Percentiles rank a stretch among this genome's conserved stretches.
These are phyloP conservation scores for Petrea volubilis DNA, from an alignment of 257 asterid genomes.

Conservation along the genomic window DNA sequence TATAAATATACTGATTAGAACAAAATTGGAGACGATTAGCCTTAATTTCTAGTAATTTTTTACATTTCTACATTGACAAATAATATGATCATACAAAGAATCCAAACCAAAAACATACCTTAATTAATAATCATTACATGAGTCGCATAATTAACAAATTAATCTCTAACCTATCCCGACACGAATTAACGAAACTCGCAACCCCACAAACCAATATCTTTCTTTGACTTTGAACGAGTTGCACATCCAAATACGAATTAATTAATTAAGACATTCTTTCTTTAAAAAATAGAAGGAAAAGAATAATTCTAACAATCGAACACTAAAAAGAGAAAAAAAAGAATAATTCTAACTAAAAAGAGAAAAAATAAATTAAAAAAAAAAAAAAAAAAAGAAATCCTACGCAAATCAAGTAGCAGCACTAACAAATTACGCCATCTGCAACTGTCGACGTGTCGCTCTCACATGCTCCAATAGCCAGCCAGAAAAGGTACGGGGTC, in stretches of 20 bases:
- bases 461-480: constrained; percentile 10
- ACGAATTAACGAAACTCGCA: not conserved
- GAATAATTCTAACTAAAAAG: no score
- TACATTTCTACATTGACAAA: not conserved
- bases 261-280: not conserved
- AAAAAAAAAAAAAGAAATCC: no score
- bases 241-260: not conserved
- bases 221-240: not conserved
- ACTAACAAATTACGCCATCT: constrained; percentile 16
- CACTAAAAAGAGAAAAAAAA: no score
- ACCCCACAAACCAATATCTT: not conserved
- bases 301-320: not conserved
- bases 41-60: not conserved
- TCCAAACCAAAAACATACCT: not conserved
- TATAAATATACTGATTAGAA: no score
- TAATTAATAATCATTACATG: not conserved
- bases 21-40: no score
- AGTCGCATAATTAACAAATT: no score
- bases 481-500: constrained; percentile 9
- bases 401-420: not conserved
- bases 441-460: constrained; percentile 29
- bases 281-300: not conserved
- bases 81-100: not conserved
- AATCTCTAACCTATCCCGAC: not conserved
- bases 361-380: no score